Evolutionary conservation across 208 protist species (phyloP).

Genomic region (Borovskyia barvae): DNA sequence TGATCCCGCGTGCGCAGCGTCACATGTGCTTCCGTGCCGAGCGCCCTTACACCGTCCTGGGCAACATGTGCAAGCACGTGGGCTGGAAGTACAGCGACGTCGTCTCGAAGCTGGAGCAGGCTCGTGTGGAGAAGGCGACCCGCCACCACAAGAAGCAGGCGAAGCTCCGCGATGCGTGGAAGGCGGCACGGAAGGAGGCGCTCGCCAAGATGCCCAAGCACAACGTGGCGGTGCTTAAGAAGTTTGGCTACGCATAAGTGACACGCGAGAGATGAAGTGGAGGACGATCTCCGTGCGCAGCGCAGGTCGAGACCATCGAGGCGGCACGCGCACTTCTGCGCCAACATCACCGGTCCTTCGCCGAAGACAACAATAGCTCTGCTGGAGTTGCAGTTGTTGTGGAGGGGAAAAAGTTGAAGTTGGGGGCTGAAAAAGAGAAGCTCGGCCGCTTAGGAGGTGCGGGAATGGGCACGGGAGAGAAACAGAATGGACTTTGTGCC

Average conservation of each 20-base stretch:
- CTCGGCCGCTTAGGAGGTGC: no score
- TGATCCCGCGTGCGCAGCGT: slow-evolving; percentile 78
- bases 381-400: no score
- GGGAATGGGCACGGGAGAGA: no score
- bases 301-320: no score
- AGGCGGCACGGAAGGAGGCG: slow-evolving; percentile 66
- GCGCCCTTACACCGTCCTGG: slow-evolving; percentile 80
- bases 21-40: slow-evolving; percentile 72
- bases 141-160: slow-evolving; percentile 72
- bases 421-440: no score
- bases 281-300: no score
- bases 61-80: slow-evolving; percentile 88
- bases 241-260: slow-evolving; percentile 89
- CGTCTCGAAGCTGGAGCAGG: slow-evolving; percentile 75
- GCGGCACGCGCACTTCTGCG: no score
- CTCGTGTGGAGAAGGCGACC: slow-evolving; percentile 67
- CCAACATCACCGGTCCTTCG: no score
- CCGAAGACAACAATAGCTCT: no score
- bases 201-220: slow-evolving; percentile 80
- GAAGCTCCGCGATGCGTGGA: slow-evolving; percentile 69
- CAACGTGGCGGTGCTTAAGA: slow-evolving; percentile 86
- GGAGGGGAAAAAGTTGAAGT: no score
- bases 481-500: no score
- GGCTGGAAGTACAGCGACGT: slow-evolving; percentile 89
- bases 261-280: no score